Base-by-base conservation (phyloP, 768 basidiomycete species). In the Leccinum pellstonianum region DNA sequence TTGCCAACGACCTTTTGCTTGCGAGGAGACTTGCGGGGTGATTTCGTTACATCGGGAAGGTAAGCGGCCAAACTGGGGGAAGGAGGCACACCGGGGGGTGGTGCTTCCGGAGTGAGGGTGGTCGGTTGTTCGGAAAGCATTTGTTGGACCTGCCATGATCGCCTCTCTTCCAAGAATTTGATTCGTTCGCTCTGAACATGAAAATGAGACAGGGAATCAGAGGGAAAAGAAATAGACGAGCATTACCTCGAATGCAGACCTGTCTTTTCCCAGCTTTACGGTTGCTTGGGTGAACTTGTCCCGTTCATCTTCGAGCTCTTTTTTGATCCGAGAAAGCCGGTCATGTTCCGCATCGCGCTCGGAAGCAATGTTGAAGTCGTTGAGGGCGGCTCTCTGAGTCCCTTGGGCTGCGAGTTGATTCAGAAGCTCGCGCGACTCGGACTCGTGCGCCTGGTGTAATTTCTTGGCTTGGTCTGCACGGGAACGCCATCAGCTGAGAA, bases 91-190 rank as follows among this genome's bases (percentile, higher is more conserved):
- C 33, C 48, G 52, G 52, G 57, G 19, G 68, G 63, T 11, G 77
- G 78, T 31, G 8, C 47, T 50, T 68, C 69, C 52, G 64, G 55
- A 33, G 47, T 29, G 35, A 14, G 25, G 21, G 80, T 80, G 10
- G 81, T 80, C 19, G 83, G 81, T 3, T 82, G 73, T 50, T 87
- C 83, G 1, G 81, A 79, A 3, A 85, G 77, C 79, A 89, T 86
- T 68, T 76, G 76, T 51, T 87, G 79, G 1, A 85, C 81, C 58
- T 86, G 80, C 89, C 87, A 90, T n/a, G 80, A 75, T n/a, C 86
- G 81, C 66, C 83, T 88, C 69, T 91, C 90, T 62, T 91, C 87
- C 52, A 82, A 48, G 46, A 91, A 78, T 56, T 78, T 80, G 27
- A 84, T 67, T 21, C 83, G 80, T 66, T 90, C 86, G 10, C 81